A percentile compares a stretch with the other conserved stretches of the same genome.
Evolutionary conservation across 352 stramenopile genomes (phyloP).

Genomic region (Thalassiosira mediterranea): DNA sequence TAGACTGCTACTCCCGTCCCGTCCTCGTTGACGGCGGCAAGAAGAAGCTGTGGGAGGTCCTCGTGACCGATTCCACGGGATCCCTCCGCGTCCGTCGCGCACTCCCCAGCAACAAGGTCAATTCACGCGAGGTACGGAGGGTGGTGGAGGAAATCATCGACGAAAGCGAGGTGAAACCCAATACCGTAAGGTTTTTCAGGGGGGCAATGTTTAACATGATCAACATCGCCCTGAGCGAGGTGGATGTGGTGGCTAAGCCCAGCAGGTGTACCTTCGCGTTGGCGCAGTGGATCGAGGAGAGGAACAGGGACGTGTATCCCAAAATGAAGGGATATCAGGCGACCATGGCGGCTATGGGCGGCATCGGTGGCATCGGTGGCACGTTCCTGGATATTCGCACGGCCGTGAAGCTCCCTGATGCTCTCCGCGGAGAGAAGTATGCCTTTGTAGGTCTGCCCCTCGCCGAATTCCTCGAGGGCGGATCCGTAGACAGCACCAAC

Average conservation of each 20-base stretch:
- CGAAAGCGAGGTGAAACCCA: conserved; percentile 72
- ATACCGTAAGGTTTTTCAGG: conserved; percentile 88
- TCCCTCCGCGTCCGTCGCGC: conserved; percentile 73
- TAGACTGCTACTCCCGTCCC: conserved; percentile 87
- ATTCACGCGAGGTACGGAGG: conserved; percentile 84
- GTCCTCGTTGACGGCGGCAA: conserved; percentile 85
- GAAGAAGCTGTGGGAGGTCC: conserved; percentile 88
- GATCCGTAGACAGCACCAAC: conserved; percentile 72
- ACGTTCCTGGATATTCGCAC: conserved; percentile 83
- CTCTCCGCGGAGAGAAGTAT: conserved; percentile 88
- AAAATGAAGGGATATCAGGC: conserved; percentile 85
- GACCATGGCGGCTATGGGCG: conserved; percentile 54
- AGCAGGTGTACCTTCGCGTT: conserved; percentile 86
- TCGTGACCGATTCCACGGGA: conserved; percentile 85
- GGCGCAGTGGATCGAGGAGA: conserved; percentile 86
- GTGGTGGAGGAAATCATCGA: conserved; percentile 87
- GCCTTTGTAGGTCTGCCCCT: conserved; percentile 87
- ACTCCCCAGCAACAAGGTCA: conserved; percentile 83
- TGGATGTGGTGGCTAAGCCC: conserved; percentile 85
- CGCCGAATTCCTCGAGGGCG: conserved; percentile 79
- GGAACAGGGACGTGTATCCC: conserved; percentile 86
- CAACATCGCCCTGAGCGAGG: conserved; percentile 86
- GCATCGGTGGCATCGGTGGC: conserved; percentile 44
- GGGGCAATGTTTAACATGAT: conserved; percentile 92
- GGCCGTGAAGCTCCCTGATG: conserved; percentile 86